phyloP scores from a whole-genome alignment of 2,329 filamentous ascomycete genomes.

The Sordariomycetes sp. region DNA sequence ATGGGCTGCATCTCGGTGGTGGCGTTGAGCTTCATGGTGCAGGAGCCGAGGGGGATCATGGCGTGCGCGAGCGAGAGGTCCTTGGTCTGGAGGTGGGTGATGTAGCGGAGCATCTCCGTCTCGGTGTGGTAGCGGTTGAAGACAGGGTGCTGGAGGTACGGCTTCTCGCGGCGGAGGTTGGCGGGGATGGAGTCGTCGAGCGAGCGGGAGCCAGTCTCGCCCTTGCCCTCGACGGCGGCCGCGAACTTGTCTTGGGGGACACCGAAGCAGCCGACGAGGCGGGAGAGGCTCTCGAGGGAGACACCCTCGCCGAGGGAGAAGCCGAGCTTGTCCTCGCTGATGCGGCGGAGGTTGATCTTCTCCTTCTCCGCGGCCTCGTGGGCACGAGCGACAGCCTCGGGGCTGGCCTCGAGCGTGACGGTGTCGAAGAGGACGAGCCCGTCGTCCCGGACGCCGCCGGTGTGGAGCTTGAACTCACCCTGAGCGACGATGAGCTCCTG shows the following conservation, averaged over 20 bases:
- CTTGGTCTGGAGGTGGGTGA: conserved; percentile 85
- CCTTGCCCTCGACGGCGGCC: not conserved
- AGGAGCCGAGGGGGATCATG: conserved; percentile 94
- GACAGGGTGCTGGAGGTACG: conserved; percentile 76
- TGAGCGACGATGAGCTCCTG: conserved; percentile 50
- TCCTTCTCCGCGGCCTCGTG: not conserved
- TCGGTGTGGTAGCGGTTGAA: conserved; percentile 95
- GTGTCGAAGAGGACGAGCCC: conserved; percentile 66
- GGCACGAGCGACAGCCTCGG: conserved; percentile 25
- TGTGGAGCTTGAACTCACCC: conserved; percentile 50
- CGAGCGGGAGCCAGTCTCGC: not conserved
- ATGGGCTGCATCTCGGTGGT: conserved; percentile 88
- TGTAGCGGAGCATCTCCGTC: conserved; percentile 87
- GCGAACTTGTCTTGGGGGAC: not conserved
- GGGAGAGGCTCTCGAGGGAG: conserved; percentile 21
- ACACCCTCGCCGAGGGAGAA: conserved; percentile 16
- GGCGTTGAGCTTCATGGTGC: conserved; percentile 96
- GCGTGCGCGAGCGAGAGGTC: conserved; percentile 89
- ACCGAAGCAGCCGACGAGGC: conserved; percentile 26
- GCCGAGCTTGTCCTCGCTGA: conserved; percentile 15
- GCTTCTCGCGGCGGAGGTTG: conserved; percentile 53
- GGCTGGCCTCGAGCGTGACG: conserved; percentile 48
- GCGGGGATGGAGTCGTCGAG: not conserved
- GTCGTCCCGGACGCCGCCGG: conserved; percentile 40
- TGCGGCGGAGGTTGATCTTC: conserved; percentile 13